Conservation (phyloP, 495 filamentous ascomycete genomes). For the Xylaria venustula region DNA sequence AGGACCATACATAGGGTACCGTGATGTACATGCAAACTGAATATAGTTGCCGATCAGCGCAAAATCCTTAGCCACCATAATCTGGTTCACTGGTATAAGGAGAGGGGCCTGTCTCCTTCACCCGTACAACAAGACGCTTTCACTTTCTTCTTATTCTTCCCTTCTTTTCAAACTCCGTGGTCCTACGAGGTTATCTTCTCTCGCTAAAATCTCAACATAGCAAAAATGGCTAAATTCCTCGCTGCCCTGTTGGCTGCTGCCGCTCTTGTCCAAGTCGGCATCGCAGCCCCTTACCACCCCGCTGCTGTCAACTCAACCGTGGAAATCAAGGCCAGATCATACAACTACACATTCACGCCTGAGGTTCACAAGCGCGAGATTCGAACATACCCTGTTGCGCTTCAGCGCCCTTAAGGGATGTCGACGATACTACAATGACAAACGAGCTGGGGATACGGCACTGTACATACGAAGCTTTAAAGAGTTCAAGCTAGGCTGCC, state of each 20-base stretch:
- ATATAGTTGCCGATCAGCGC: neutral
- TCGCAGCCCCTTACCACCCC: slow-evolving; percentile 25
- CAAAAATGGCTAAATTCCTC: slow-evolving; percentile 29
- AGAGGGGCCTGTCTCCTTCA: neutral
- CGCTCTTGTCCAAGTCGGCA: slow-evolving; percentile 26
- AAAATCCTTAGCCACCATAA: neutral
- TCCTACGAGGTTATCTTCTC: neutral
- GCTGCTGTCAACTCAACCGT: slow-evolving; percentile 18
- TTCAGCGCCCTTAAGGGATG: slow-evolving; percentile 24
- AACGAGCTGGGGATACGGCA: neutral
- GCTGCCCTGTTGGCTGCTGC: slow-evolving; percentile 27
- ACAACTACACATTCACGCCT: slow-evolving; percentile 14
- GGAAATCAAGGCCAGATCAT: slow-evolving; percentile 3
- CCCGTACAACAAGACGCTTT: neutral
- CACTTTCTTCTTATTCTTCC: neutral
- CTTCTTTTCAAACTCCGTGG: neutral
- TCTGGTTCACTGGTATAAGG: slow-evolving; percentile 1
- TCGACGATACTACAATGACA: neutral
- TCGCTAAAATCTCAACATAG: slow-evolving; percentile 1
- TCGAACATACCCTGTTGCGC: slow-evolving; percentile 28
- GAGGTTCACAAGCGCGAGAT: slow-evolving; percentile 17
- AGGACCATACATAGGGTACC: neutral
- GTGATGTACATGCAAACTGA: neutral
- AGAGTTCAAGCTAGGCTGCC: neutral
- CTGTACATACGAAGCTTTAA: slow-evolving; percentile 4